phyloP scores from a whole-genome alignment of 495 filamentous ascomycete species.

The Peziza echinospora region DNA sequence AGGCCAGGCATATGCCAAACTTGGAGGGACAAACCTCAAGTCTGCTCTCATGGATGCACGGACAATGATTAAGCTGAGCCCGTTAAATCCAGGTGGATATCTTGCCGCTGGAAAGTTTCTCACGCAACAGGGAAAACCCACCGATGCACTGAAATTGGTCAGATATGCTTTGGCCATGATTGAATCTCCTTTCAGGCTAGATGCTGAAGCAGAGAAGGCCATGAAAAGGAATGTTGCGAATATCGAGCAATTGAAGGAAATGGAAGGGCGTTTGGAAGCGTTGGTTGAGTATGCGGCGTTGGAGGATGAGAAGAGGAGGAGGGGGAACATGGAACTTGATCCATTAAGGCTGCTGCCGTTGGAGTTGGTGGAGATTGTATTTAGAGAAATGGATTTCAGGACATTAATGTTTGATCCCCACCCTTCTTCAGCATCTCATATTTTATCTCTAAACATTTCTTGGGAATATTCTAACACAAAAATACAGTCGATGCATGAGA shows the following conservation, averaged over 20 bases:
- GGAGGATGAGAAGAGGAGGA: not conserved
- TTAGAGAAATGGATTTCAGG: not conserved
- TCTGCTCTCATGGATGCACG: no score
- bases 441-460: no score
- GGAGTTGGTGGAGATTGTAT: slow-evolving; percentile 2
- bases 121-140: slow-evolving; percentile 29
- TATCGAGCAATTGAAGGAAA: not conserved
- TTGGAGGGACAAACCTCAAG: no score
- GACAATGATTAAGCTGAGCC: slow-evolving; percentile 33
- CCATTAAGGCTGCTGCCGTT: not conserved
- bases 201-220: slow-evolving; percentile 17
- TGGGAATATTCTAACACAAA: no score
- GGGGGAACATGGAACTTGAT: not conserved
- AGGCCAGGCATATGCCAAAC: no score
- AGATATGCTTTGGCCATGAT: slow-evolving; percentile 34
- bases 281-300: not conserved
- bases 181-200: no score
- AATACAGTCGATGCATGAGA: no score
- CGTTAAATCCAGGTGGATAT: slow-evolving; percentile 37
- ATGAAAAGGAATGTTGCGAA: slow-evolving; percentile 2
- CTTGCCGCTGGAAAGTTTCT: slow-evolving; percentile 42
- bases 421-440: no score
- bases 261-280: not conserved
- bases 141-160: slow-evolving; percentile 37
- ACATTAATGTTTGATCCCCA: not conserved